These are phyloP conservation scores for Pythium phragmitis DNA, from an alignment of 352 stramenopile genomes.

Conservation along the genomic window DNA sequence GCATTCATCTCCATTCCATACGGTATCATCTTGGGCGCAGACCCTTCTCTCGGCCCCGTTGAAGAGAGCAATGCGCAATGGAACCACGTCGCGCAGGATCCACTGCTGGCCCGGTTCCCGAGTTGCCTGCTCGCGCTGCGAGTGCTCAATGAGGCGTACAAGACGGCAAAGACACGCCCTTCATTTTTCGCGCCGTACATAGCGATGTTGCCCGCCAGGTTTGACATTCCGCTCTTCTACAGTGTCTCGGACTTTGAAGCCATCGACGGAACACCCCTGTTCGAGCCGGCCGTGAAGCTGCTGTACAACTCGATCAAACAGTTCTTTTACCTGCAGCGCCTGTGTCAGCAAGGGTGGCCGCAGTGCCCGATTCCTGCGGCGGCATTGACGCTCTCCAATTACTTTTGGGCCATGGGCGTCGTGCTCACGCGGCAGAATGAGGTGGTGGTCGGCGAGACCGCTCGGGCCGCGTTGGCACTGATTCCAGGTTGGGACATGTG, in stretches of 20 bases:
- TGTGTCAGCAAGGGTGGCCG: slow-evolving; percentile 27
- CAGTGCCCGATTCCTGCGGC: slow-evolving; percentile 30
- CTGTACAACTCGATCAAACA: slow-evolving; percentile 66
- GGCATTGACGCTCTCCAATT: slow-evolving; percentile 50
- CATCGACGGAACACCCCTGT: slow-evolving; percentile 40
- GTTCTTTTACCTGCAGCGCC: slow-evolving; percentile 46
- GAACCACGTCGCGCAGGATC: slow-evolving; percentile 33
- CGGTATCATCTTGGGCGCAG: slow-evolving; percentile 29
- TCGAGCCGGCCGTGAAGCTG: slow-evolving; percentile 40
- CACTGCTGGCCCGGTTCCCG: slow-evolving; percentile 39
- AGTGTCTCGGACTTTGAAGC: slow-evolving; percentile 40
- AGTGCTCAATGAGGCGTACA: slow-evolving; percentile 37
- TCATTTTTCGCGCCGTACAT: slow-evolving; percentile 51
- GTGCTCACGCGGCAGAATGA: slow-evolving; percentile 68
- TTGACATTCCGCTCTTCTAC: slow-evolving; percentile 55
- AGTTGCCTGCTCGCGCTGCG: slow-evolving; percentile 43
- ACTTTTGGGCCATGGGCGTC: slow-evolving; percentile 55
- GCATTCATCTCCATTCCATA: slow-evolving; percentile 42
- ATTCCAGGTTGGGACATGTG: slow-evolving; percentile 68
- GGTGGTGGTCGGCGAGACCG: slow-evolving; percentile 27
- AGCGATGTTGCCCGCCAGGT: slow-evolving; percentile 37
- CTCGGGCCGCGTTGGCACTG: slow-evolving; percentile 38
- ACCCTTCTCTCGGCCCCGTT: slow-evolving; percentile 23
- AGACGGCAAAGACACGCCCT: not conserved
- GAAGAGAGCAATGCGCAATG: slow-evolving; percentile 17